A percentile compares a stretch with the other conserved stretches of the same genome.
Conservation (phyloP, 2,329 filamentous ascomycete genomes). For the Fusarium annulatum region DNA sequence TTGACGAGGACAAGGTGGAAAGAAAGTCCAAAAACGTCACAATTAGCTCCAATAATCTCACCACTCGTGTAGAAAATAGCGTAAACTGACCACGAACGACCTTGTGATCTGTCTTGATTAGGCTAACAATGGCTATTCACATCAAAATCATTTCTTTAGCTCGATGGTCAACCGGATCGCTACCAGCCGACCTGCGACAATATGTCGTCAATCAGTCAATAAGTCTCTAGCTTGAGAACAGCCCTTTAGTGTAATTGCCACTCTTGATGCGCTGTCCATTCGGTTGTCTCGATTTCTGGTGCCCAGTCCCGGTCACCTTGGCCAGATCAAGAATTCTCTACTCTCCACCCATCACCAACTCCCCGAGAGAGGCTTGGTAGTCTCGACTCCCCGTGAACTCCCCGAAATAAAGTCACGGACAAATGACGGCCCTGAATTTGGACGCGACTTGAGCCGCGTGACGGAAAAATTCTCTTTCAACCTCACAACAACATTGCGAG, state of each 20-base stretch:
- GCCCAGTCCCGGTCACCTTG: background rate
- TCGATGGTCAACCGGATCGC: background rate
- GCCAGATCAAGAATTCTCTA: background rate
- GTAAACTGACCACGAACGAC: background rate
- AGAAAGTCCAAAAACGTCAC: background rate
- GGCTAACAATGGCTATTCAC: background rate
- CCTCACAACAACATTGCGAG: conserved; percentile 6
- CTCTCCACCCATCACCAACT: conserved; percentile 19
- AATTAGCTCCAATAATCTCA: background rate
- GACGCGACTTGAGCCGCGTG: conserved; percentile 3
- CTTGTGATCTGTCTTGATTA: background rate
- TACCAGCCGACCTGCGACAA: background rate
- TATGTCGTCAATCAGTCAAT: background rate
- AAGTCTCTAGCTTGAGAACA: background rate
- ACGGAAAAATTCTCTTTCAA: conserved; percentile 13
- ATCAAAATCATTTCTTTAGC: background rate
- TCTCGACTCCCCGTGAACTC: conserved; percentile 27
- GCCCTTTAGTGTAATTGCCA: background rate
- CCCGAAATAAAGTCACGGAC: conserved; percentile 20
- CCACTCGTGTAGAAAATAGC: background rate
- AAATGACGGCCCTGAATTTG: conserved; percentile 15
- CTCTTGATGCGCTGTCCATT: background rate
- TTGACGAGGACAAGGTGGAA: background rate
- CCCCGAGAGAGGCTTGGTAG: conserved; percentile 9
- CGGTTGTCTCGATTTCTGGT: background rate